Evolutionary conservation across 371 early-diverging fungal genomes (phyloP), one percentile per base, ranked within the genome.

Genomic region (Rhizopus sp.): DNA sequence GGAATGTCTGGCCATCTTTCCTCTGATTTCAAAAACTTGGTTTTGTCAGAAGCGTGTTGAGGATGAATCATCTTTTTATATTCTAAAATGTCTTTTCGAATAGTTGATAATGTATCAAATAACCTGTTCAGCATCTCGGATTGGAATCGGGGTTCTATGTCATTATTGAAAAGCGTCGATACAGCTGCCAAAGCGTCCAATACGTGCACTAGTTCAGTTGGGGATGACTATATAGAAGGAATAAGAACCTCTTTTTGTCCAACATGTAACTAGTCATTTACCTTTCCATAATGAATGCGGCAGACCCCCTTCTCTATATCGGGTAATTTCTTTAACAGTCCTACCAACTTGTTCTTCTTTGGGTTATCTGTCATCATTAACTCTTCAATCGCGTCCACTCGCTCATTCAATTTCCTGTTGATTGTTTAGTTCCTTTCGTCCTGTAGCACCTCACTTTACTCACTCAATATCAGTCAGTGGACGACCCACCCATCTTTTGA

Each of bases 301-400:
- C 88, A 85, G 10, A 92, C 63, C 0, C 86, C 85, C 55, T 87
- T 88, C 67, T 93, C 94, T 3, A 93, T 66, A 63, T 93, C 93
- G 47, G 85, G 84, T 23, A 88, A 50, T 33, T 73, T 72, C 35
- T 68, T 70, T 5, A 83, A 67, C 12, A 80, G 50, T 3, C 46
- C 41, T 5, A 62, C 49, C 7, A 73, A 53, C 3, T 55, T 57
- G 4, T 59, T 53, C 29, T 69, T 71, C 31, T 68, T 63, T 1
- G 48, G 55, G 32, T 76, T 74, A 0, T 60, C 38, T 8, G 68
- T 66, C 1, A 50, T 51, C 29, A 84, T 64, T 2, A 95, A 63
- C 53, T 86, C 87, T 54, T 88, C 87, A 4, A 89, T 82, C 5
- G 92, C 87, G 40, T 80, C 71, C 4, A 84, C 73, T 16, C 97